Evolutionary conservation across 2,329 filamentous ascomycete genomes (phyloP).

Genomic region (Colletotrichum sp.): DNA sequence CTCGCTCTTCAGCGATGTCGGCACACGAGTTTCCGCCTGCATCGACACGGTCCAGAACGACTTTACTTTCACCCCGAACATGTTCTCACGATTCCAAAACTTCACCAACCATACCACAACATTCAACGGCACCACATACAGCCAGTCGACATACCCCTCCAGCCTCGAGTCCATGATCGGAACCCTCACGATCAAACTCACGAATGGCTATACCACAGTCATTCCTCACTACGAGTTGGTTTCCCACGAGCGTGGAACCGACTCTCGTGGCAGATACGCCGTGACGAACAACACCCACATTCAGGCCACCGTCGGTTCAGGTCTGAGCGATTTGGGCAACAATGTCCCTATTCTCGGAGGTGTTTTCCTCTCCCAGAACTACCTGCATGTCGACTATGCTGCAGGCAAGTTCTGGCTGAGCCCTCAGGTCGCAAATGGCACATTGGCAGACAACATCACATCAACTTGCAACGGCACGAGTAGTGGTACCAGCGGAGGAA

Average conservation of each 20-base stretch:
- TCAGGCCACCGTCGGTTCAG: slow-evolving; percentile 8
- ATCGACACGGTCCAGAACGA: slow-evolving; percentile 24
- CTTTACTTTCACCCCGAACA: slow-evolving; percentile 20
- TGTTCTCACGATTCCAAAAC: slow-evolving; percentile 11
- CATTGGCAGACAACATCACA: slow-evolving; percentile 5
- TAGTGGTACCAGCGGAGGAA: neutral
- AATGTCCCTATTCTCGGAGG: slow-evolving; percentile 22
- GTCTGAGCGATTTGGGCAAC: slow-evolving; percentile 17
- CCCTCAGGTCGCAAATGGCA: slow-evolving; percentile 16
- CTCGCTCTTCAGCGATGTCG: slow-evolving; percentile 17
- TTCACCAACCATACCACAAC: slow-evolving; percentile 2
- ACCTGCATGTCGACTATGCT: slow-evolving; percentile 19
- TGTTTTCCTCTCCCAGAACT: slow-evolving; percentile 23
- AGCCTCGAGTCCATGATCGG: slow-evolving; percentile 14
- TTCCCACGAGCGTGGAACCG: slow-evolving; percentile 16
- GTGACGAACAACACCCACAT: slow-evolving; percentile 16
- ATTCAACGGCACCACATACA: neutral
- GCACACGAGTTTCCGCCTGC: slow-evolving; percentile 17
- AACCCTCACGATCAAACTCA: slow-evolving; percentile 17
- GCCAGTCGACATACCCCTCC: neutral
- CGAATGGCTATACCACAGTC: slow-evolving; percentile 22
- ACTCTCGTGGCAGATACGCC: slow-evolving; percentile 16
- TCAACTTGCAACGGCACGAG: slow-evolving; percentile 9
- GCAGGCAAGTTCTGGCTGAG: slow-evolving; percentile 22
- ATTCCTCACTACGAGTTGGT: slow-evolving; percentile 25